Base-by-base conservation (phyloP, 2,329 filamentous ascomycete species). In the Podosphaera fusca region DNA sequence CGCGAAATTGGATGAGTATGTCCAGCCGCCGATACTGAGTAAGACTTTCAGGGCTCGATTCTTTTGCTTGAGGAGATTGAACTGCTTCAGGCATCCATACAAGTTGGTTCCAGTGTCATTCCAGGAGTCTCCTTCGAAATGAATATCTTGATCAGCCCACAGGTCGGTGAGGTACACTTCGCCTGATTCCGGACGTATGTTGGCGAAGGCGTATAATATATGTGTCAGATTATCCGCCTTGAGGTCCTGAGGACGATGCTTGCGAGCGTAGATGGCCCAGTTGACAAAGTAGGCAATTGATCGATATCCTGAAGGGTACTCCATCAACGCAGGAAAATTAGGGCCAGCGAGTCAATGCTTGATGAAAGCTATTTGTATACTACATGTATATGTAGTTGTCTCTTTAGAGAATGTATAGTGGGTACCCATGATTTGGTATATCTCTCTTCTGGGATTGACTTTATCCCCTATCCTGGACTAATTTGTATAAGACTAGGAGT, bases 11-110 rank as follows among this genome's bases (percentile, higher is more conserved):
- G 78, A 73, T 60, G 83, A 86, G 69, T 94, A 95, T 0, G 88
- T 94, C 88, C 88, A 95, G 55, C 90, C 90, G 60, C 89, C 89
- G 60, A 95, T 86, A 56, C 84, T 88, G 3, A 95, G 77, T 10
- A 95, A 75, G 2, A 92, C 74, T 69, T 95, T 95, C 60, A 95
- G 74, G 63, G 89, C 82, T 53, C 87, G 82, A 69, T 95, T 85
- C 60, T 76, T 74, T 61, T 80, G 79, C 73, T 95, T 95, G 51
- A 89, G 77, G 1, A 95, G 74, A 68, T 85, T 87, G 40, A 95
- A 77, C 70, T 95, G 87, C 73, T 95, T 95, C 61, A 92, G 69
- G 67, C 85, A 90, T 55, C 89, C 89, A 67, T 94, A 95, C 40
- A 94, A 74, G 68, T 95, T 94, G 59, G 76, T 84, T 53, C 86